Percentiles rank a stretch among this genome's conserved stretches.
Conservation (phyloP, 805 yeast species). For the Candida awuae region DNA sequence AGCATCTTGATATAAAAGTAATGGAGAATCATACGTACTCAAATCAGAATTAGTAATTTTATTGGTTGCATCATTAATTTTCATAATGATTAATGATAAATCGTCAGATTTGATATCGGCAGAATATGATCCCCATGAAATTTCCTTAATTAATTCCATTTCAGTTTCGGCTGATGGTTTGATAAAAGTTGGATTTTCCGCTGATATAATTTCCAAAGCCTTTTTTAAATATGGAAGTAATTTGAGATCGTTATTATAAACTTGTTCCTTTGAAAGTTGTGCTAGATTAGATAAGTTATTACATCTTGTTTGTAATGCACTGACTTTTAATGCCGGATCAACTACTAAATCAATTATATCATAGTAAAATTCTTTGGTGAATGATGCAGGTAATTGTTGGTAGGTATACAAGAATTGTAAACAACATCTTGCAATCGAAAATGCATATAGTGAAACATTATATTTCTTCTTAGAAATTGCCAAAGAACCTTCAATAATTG, state of each 20-base stretch:
- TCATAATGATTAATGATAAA: slow-evolving; percentile 51
- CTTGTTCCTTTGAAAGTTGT: slow-evolving; percentile 36
- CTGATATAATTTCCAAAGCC: slow-evolving; percentile 31
- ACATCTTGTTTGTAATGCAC: slow-evolving; percentile 24
- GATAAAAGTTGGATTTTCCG: slow-evolving; percentile 32
- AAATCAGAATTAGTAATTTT: slow-evolving; percentile 30
- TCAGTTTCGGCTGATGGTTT: slow-evolving; percentile 20
- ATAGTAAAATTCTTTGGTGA: slow-evolving; percentile 34
- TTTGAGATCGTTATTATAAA: slow-evolving; percentile 30
- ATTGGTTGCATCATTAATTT: slow-evolving; percentile 29
- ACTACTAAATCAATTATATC: slow-evolving; percentile 52
- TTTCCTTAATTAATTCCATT: slow-evolving; percentile 22
- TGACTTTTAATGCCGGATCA: slow-evolving; percentile 54
- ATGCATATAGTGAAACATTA: slow-evolving; percentile 41
- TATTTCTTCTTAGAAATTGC: slow-evolving; percentile 50
- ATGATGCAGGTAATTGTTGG: slow-evolving; percentile 17
- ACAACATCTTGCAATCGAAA: slow-evolving; percentile 54
- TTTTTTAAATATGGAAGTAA: slow-evolving; percentile 28
- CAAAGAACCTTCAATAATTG: slow-evolving; percentile 31
- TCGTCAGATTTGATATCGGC: slow-evolving; percentile 67
- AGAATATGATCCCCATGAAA: slow-evolving; percentile 44
- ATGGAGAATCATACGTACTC: slow-evolving; percentile 46
- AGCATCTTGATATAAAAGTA: slow-evolving; percentile 64
- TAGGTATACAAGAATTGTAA: slow-evolving; percentile 43
- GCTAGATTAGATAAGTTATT: slow-evolving; percentile 39